Evolutionary conservation across 192 early-diverging fungal species (phyloP), one percentile per base, ranked within the genome.

Genomic region (Ambispora gerdemannii): DNA sequence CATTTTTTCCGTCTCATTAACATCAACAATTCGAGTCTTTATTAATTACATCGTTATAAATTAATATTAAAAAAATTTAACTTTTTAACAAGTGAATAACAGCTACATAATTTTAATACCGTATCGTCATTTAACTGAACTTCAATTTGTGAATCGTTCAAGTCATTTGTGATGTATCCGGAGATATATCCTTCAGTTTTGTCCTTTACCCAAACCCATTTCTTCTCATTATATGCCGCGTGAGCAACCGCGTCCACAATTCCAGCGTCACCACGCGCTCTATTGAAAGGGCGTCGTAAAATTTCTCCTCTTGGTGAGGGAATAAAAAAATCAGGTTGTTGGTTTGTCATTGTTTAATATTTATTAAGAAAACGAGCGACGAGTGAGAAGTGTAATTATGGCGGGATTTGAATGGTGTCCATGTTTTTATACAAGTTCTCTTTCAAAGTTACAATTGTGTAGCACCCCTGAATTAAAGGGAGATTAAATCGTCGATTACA

Each of bases 191-290:
- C 97, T 75, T 95, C 88, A 17, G 95, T 84, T 50, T 86, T 88
- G 82, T 99, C 90, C 55, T 91, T 87, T 47, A 99, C 90, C 97
- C 95, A 99, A 43, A 97, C 92, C 93, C 94, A 98, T 50, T 90
- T 95, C 79, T 95, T 95, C 78, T 98, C 94, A 52, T 89, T 90
- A 72, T 94, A 97, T 64, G 92, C 87, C 35, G 91, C 88, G 66
- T 87, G 85, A 10, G 83, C 86, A 7, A 92, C 80, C 7, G 88
- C 83, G 72, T 92, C 88, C 30, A 77, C 59, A 3, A 78, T 77
- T 10, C 72, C 76, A 24, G 80, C 78, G n/a, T n/a, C n/a, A 25
- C 77, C 36, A 36, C 67, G 62, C 30, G 69, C 63, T 17, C 62
- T 36, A n/a, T 34, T 63, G 13, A 25, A 38, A 63, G 47, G 8